phyloP scores from a whole-genome alignment of 768 basidiomycete species.

The Mycena haematopus region DNA sequence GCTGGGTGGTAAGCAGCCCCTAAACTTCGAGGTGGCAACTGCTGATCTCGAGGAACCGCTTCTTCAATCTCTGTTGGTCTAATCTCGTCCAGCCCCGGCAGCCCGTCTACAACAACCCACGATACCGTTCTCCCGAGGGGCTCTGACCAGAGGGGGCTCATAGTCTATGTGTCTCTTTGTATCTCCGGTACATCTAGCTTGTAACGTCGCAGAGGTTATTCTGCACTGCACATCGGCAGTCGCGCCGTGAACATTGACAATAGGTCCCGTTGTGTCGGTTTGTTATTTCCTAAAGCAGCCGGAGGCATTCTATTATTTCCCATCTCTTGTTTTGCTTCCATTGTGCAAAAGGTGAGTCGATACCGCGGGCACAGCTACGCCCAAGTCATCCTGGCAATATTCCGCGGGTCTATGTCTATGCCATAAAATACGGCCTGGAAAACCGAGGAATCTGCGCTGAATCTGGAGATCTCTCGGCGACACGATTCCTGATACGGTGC shows the following conservation, averaged over 20 bases:
- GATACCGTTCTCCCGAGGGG: conserved; percentile 51
- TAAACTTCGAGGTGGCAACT: conserved; percentile 27
- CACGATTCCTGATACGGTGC: conserved; percentile 7
- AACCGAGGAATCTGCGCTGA: no score
- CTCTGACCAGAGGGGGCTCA: background rate
- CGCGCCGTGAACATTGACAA: conserved; percentile 9
- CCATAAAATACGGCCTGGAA: no score
- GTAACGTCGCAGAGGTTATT: background rate
- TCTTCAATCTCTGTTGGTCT: conserved; percentile 27
- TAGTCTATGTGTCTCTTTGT: background rate
- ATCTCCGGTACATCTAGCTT: conserved; percentile 2
- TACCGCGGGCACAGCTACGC: background rate
- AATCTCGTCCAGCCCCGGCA: conserved; percentile 69
- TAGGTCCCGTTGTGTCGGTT: conserved; percentile 19
- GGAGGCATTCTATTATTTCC: conserved; percentile 11
- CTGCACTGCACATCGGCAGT: background rate
- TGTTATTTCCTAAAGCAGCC: conserved; percentile 16
- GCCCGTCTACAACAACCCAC: conserved; percentile 82
- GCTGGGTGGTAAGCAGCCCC: conserved; percentile 83
- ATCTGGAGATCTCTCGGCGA: conserved; percentile 13
- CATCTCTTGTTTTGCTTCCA: conserved; percentile 22
- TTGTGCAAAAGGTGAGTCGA: background rate
- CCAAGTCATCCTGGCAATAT: background rate
- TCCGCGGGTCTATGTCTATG: conserved; percentile 1
- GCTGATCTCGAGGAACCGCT: conserved; percentile 26